Base-by-base conservation (phyloP, 2,329 filamentous ascomycete genomes). In the Aspergillus tamarii region DNA sequence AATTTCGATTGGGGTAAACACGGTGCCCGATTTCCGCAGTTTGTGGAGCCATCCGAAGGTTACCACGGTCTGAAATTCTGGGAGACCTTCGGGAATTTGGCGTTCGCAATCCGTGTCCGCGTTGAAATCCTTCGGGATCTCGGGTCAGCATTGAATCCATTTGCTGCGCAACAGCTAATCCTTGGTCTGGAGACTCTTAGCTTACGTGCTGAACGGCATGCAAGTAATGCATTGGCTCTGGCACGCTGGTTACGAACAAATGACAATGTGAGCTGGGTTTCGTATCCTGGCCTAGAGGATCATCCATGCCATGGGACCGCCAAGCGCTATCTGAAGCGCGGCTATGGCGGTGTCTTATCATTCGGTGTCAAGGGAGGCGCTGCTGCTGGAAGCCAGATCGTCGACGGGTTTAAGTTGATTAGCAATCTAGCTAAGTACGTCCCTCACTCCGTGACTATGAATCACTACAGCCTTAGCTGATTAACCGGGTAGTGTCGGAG, bases 31-130 rank as follows among this genome's bases (percentile, higher is more conserved):
- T 98, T 98, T 85, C 94, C 94, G 1, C 92, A 97, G 78, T 93
- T 99, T 83, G 87, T 91, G 70, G 92, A 98, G 80, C 94, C 69
- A 34, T 89, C 91, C 0, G 90, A 92, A 63, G 93, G 93, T 61
- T 97, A 96, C 83, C 94, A 97, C 81, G 94, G 94, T 39, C 86
- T 97, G 69, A 94, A 93, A 78, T 97, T 97, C 85, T 96, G 89
- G 87, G 93, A 97, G 71, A 94, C 93, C 0, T 96, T 97, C 72
- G 93, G 93, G 32, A 36, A 36, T 23, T 39, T 93, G 91, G 87
- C 92, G 32, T 98, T 93, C 78, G 91, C 92, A 72, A 91, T 96
- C 74, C 89, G 93, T 59, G 88, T 92, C 34, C 90, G 94, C 56
- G 93, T 97, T 45, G 95, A 98, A 84, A 89, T 95, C 70, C 86